Base-by-base conservation (phyloP, 495 filamentous ascomycete species). In the Penicillium macrosclerotiorum region DNA sequence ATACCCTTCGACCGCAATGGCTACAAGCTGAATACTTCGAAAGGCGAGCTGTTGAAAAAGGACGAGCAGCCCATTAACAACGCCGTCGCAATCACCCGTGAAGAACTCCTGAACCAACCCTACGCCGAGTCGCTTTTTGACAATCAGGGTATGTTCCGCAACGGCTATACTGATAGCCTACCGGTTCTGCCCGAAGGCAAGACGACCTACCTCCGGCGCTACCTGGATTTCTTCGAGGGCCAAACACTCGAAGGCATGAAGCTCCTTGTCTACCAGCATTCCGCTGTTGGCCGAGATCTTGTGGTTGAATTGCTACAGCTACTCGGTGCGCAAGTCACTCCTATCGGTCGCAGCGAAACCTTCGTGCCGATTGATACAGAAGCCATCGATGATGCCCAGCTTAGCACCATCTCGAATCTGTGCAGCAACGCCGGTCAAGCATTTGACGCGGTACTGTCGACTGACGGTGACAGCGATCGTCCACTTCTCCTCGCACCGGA, bases 1-100 rank as follows among this genome's bases (percentile, higher is more conserved):
- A 63, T 63, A 41, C 60, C 60, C 1, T 63, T 63, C 37, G 60
- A 63, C 34, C 60, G 60, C 26, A 63, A 63, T 32, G 60, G 60
- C n/a, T 63, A 63, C 42, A 60, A 63, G 27, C 36, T 60, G 8
- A 63, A 63, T 36, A 60, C 60, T 12, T 60, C 47, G 30, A 39
- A 51, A 16, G 60, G 60, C 0, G 60, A 63, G 44, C 45, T 63
- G 24, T 26, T 60, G 41, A 63, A 63, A 43, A 47, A 60, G 47
- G 33, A 60, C 26, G 60, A 63, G 36, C 44, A 57, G 39, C 60
- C 57, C 12, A 63, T 63, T 39, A 55, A 55, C 23, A 39, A 51
- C n/a, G 41, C 49, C 14, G 60, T 63, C 14, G 45, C 32, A 17
- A 13, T 24, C 17, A 29, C 33, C 17, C 51, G 60, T 4, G 44